Evolutionary conservation across 2,329 filamentous ascomycete genomes (phyloP).

Genomic region (Trichoderma sp.): DNA sequence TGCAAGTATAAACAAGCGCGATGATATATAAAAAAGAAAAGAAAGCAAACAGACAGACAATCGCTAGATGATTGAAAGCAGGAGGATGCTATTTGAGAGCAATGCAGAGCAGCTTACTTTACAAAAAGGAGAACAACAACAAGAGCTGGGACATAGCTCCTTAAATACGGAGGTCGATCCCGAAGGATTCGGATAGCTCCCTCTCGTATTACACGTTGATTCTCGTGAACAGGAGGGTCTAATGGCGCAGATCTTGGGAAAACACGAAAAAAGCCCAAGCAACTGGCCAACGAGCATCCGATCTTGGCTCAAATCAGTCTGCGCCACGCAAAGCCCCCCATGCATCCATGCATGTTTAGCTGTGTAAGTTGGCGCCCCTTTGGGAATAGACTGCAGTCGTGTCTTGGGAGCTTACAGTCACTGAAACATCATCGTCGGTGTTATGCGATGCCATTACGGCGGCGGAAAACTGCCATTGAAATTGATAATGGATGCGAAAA

Average conservation of each 20-base stretch:
- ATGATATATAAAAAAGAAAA: neutral
- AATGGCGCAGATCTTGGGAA: constrained; percentile 1
- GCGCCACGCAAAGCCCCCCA: constrained; percentile 15
- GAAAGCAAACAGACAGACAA: neutral
- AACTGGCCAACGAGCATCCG: neutral
- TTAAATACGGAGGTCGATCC: neutral
- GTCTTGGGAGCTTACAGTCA: neutral
- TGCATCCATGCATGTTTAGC: constrained; percentile 6
- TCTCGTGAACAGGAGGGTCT: neutral
- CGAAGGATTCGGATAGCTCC: neutral
- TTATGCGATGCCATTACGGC: neutral
- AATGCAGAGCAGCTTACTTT: neutral
- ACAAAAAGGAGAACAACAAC: constrained; percentile 24
- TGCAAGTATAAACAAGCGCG: neutral
- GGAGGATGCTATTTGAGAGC: constrained; percentile 16
- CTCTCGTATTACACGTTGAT: neutral
- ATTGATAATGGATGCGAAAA: too few species aligned
- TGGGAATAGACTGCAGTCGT: neutral
- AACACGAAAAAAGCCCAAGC: neutral
- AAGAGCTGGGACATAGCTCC: neutral
- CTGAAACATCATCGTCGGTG: neutral
- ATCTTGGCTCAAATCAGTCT: constrained; percentile 12
- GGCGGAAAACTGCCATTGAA: neutral
- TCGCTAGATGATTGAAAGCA: constrained; percentile 24
- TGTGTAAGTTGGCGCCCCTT: neutral